Conservation (phyloP, 257 asterid genomes). For the Capsicum baccatum region DNA sequence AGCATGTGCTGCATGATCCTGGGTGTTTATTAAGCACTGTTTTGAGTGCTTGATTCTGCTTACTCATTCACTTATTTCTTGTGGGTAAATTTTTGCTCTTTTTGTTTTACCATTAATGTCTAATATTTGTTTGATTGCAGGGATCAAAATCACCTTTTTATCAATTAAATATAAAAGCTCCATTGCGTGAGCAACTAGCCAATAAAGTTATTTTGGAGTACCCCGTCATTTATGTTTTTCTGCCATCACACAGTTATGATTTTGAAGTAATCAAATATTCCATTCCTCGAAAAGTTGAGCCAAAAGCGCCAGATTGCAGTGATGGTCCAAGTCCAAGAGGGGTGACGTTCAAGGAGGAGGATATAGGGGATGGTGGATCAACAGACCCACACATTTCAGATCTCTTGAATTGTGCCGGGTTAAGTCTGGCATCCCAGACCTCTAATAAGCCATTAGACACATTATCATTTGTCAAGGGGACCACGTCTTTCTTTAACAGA, state of each 20-base stretch:
- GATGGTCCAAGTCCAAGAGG: conserved; percentile 54
- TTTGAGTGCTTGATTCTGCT: conserved; percentile 7
- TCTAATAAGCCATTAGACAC: conserved; percentile 31
- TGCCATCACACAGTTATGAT: conserved; percentile 71
- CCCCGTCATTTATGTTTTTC: conserved; percentile 76
- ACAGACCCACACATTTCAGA: conserved; percentile 52
- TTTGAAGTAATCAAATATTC: conserved; percentile 57
- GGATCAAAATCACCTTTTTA: conserved; percentile 62
- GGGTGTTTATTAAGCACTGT: neutral
- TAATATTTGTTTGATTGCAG: conserved; percentile 45
- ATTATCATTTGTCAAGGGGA: conserved; percentile 27
- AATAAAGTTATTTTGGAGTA: conserved; percentile 67
- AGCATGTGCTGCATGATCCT: neutral
- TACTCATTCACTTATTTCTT: neutral
- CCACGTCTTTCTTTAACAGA: neutral
- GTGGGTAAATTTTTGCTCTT: neutral
- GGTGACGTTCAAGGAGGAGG: conserved; percentile 69
- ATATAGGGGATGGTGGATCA: conserved; percentile 53
- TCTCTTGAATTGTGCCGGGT: conserved; percentile 41
- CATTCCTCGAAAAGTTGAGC: conserved; percentile 39
- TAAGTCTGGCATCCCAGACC: neutral
- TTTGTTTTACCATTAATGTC: neutral
- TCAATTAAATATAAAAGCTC: conserved; percentile 54
- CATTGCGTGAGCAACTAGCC: conserved; percentile 71
- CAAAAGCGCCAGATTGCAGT: conserved; percentile 37